Conservation (phyloP, 768 basidiomycete species). For the Krasilnikovozyma curviuscula region DNA sequence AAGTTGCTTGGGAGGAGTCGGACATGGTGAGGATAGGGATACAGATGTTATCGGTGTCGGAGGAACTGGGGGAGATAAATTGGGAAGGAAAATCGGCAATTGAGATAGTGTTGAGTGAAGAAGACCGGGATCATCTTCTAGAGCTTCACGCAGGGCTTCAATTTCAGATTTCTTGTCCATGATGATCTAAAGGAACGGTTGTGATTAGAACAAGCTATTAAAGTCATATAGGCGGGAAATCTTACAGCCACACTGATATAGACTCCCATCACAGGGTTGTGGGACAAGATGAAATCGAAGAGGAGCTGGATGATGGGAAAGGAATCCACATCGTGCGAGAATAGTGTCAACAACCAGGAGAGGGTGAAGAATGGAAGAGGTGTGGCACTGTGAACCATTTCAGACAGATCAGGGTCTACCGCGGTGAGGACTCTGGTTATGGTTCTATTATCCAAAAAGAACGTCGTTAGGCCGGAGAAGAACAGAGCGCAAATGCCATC, state of each 20-base stretch:
- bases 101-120: conserved; percentile 27
- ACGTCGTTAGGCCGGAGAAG: neutral
- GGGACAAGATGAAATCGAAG: conserved; percentile 69
- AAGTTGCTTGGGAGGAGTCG: neutral
- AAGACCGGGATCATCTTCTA: conserved; percentile 27
- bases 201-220: neutral
- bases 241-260: conserved; percentile 69
- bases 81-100: conserved; percentile 22
- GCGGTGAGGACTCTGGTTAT: conserved; percentile 52
- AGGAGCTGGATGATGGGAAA: conserved; percentile 76
- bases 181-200: conserved; percentile 38
- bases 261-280: conserved; percentile 60
- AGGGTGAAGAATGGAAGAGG: conserved; percentile 77
- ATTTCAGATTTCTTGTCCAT: conserved; percentile 53
- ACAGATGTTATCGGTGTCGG: neutral
- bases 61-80: conserved; percentile 13
- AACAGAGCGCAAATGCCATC: neutral
- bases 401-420: conserved; percentile 49
- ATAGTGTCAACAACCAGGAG: conserved; percentile 72
- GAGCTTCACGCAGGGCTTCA: conserved; percentile 31
- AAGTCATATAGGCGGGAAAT: conserved; percentile 7
- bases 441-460: conserved; percentile 35
- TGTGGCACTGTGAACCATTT: conserved; percentile 51
- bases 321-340: conserved; percentile 79
- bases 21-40: neutral